A percentile compares a stretch with the other conserved stretches of the same genome.
Evolutionary conservation across 164 flowering plant species (phyloP).

Genomic region (Paratinospora sagittata): DNA sequence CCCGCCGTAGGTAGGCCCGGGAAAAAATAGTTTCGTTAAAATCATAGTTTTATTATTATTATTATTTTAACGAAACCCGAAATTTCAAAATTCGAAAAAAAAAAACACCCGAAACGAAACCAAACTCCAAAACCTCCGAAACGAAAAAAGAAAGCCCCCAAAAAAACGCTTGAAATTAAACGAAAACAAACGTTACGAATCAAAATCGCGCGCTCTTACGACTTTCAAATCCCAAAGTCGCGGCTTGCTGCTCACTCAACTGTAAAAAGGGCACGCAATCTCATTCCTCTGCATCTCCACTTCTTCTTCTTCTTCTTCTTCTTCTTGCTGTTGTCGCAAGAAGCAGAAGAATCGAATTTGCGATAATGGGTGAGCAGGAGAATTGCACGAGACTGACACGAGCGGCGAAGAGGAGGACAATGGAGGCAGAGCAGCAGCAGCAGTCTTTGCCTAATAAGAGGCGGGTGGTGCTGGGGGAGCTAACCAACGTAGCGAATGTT

Average conservation of each 20-base stretch:
- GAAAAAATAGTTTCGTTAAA: too few species aligned
- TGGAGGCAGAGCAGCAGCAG: slow-evolving; percentile 12
- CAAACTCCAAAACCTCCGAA: slow-evolving; percentile 1
- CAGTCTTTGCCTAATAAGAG: slow-evolving; percentile 22
- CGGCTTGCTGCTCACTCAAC: background rate
- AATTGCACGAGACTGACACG: slow-evolving; percentile 21
- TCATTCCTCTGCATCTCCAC: background rate
- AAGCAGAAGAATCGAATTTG: background rate
- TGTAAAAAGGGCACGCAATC: background rate
- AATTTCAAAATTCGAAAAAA: background rate
- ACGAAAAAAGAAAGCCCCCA: too few species aligned
- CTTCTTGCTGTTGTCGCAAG: too few species aligned
- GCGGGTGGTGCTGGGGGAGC: slow-evolving; percentile 46
- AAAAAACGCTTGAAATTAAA: background rate
- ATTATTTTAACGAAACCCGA: background rate
- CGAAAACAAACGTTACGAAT: background rate
- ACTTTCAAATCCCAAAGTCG: background rate
- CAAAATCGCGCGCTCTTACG: background rate
- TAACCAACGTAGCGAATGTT: slow-evolving; percentile 27
- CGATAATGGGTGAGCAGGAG: slow-evolving; percentile 24
- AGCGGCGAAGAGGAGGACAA: slow-evolving; percentile 35
- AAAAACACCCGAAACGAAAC: background rate
- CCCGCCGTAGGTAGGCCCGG: background rate
- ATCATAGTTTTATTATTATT: too few species aligned
- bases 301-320: background rate